These are phyloP conservation scores for Phaseolus lunatus DNA, from an alignment of 306 rosid genomes.

Conservation along the genomic window DNA sequence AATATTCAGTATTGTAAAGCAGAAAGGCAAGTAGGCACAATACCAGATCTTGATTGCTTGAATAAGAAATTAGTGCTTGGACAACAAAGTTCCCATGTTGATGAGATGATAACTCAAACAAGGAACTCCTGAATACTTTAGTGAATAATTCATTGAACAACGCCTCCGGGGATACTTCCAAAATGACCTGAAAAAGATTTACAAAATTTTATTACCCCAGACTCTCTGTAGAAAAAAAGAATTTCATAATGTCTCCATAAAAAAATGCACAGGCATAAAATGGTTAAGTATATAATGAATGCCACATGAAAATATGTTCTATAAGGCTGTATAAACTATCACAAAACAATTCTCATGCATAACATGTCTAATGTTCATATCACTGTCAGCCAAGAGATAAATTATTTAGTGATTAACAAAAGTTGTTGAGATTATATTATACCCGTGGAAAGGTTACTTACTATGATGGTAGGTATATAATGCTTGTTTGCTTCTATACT, in stretches of 20 bases:
- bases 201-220: constrained; percentile 22
- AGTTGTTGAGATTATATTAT: constrained; percentile 30
- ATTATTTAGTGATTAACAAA: constrained; percentile 10
- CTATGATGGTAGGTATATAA: constrained; percentile 20
- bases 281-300: constrained; percentile 23
- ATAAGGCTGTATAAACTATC: constrained; percentile 16
- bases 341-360: constrained; percentile 21
- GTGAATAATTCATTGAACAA: constrained; percentile 71
- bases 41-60: constrained; percentile 69
- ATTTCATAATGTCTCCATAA: neutral
- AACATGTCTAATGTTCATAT: constrained; percentile 36
- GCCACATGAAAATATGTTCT: constrained; percentile 20
- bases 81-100: constrained; percentile 89
- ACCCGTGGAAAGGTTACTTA: constrained; percentile 28
- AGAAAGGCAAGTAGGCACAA: constrained; percentile 33
- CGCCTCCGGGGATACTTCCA: constrained; percentile 89
- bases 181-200: constrained; percentile 72
- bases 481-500: constrained; percentile 18
- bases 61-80: constrained; percentile 85
- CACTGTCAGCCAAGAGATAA: constrained; percentile 14
- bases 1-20: constrained; percentile 33
- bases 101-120: constrained; percentile 81
- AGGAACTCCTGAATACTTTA: constrained; percentile 72
- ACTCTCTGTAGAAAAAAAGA: constrained; percentile 28
- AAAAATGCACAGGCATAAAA: constrained; percentile 12